Percentiles rank a stretch among this genome's conserved stretches.
phyloP scores from a whole-genome alignment of 2,329 filamentous ascomycete genomes.

The Fusarium cicatricum region DNA sequence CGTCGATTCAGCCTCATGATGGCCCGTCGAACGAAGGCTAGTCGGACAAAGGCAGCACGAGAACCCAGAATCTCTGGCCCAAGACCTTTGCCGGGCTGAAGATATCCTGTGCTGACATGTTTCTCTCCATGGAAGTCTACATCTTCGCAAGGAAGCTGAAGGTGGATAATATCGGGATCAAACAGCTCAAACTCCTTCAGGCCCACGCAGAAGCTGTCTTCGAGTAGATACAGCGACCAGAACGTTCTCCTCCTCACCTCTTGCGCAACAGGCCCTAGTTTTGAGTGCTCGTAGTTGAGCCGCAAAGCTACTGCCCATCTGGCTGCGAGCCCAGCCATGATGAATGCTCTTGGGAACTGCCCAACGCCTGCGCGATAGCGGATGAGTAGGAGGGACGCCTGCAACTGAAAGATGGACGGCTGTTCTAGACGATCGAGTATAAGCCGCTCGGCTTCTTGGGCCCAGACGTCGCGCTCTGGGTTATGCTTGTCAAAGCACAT shows the following conservation, averaged over 20 bases:
- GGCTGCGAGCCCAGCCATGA: slow-evolving; percentile 40
- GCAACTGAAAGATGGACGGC: slow-evolving; percentile 41
- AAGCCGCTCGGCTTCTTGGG: slow-evolving; percentile 36
- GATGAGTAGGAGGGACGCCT: slow-evolving; percentile 38
- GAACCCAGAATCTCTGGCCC: slow-evolving; percentile 36
- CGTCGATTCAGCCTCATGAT: slow-evolving; percentile 39
- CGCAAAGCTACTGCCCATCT: slow-evolving; percentile 41
- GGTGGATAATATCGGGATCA: slow-evolving; percentile 36
- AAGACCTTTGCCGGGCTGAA: slow-evolving; percentile 38
- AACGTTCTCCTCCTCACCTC: slow-evolving; percentile 40
- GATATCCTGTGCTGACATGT: slow-evolving; percentile 34
- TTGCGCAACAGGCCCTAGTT: slow-evolving; percentile 34
- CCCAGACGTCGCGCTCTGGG: slow-evolving; percentile 28
- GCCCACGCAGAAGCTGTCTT: slow-evolving; percentile 42
- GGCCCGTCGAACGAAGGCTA: slow-evolving; percentile 34
- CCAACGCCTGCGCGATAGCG: slow-evolving; percentile 40
- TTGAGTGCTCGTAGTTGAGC: slow-evolving; percentile 41
- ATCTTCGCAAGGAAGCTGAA: slow-evolving; percentile 40
- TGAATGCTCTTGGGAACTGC: slow-evolving; percentile 40
- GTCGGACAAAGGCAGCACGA: slow-evolving; percentile 37
- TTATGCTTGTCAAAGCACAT: slow-evolving; percentile 35
- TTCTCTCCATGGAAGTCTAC: slow-evolving; percentile 35
- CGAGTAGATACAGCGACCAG: slow-evolving; percentile 39
- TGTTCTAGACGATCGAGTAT: slow-evolving; percentile 39
- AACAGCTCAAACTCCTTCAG: slow-evolving; percentile 41